Conservation (phyloP, 352 stramenopile genomes). For the Phytopythium aichiense region DNA sequence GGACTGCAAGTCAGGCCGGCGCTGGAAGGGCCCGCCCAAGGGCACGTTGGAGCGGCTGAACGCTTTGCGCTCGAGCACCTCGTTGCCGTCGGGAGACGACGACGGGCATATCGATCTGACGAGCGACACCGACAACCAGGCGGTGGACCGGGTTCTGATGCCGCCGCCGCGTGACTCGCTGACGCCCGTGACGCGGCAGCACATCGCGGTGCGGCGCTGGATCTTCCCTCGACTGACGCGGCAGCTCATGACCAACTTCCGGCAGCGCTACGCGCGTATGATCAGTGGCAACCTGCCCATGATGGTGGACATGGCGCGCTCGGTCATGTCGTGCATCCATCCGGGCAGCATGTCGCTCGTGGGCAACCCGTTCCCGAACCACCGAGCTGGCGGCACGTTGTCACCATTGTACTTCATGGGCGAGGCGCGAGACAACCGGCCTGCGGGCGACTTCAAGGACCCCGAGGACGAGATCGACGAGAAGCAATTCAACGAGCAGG, state of each 20-base stretch:
- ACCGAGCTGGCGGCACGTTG: slow-evolving; percentile 12
- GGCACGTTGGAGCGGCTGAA: slow-evolving; percentile 20
- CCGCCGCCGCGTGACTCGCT: neutral
- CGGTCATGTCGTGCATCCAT: slow-evolving; percentile 8
- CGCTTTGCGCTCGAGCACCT: slow-evolving; percentile 10
- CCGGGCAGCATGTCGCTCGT: slow-evolving; percentile 20
- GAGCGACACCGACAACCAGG: neutral
- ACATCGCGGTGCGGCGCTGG: slow-evolving; percentile 42
- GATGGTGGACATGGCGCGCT: slow-evolving; percentile 13
- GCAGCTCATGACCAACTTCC: slow-evolving; percentile 40
- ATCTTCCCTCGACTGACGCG: slow-evolving; percentile 37
- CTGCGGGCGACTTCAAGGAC: slow-evolving; percentile 3
- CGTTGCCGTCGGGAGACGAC: neutral
- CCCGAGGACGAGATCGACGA: slow-evolving; percentile 13
- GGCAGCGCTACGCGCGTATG: slow-evolving; percentile 38
- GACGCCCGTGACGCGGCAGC: slow-evolving; percentile 32
- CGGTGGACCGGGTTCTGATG: neutral
- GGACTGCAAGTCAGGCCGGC: slow-evolving; percentile 31
- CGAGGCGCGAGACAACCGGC: slow-evolving; percentile 14
- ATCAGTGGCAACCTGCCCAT: slow-evolving; percentile 37
- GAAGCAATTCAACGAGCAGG: slow-evolving; percentile 6
- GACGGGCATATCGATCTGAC: neutral
- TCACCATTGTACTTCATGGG: slow-evolving; percentile 42
- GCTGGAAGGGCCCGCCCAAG: slow-evolving; percentile 20
- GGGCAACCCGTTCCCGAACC: slow-evolving; percentile 35